phyloP scores from a whole-genome alignment of 106 monocot species.

The Hemerocallis citrina region DNA sequence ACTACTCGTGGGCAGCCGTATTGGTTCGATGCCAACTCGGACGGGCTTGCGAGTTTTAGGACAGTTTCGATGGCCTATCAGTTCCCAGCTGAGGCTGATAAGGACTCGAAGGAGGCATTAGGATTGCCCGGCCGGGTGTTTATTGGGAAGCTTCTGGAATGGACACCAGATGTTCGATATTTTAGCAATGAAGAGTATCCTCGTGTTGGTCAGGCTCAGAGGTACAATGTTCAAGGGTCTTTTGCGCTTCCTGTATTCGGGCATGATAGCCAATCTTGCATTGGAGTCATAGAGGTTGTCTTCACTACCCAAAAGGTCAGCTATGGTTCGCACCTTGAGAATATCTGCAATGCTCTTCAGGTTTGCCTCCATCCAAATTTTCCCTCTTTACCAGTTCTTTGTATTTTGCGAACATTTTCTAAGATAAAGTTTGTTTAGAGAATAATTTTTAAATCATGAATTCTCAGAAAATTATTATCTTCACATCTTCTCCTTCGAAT shows the following conservation, averaged over 20 bases:
- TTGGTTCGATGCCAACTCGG: slow-evolving; percentile 29
- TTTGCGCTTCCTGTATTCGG: slow-evolving; percentile 76
- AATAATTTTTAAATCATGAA: too few species aligned
- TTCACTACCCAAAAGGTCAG: slow-evolving; percentile 56
- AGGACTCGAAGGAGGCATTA: slow-evolving; percentile 25
- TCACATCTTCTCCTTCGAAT: too few species aligned
- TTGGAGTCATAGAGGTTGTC: slow-evolving; percentile 88
- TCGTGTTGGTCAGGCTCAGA: slow-evolving; percentile 49
- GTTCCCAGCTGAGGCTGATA: slow-evolving; percentile 65
- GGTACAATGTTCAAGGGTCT: slow-evolving; percentile 42
- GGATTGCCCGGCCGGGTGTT: slow-evolving; percentile 90
- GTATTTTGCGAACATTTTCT: too few species aligned
- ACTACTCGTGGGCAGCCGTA: slow-evolving; percentile 69
- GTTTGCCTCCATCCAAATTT: too few species aligned
- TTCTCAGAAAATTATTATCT: too few species aligned
- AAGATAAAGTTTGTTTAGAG: too few species aligned
- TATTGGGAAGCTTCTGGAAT: slow-evolving; percentile 63
- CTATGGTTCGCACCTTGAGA: slow-evolving; percentile 60
- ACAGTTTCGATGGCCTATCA: slow-evolving; percentile 40
- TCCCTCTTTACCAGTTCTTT: too few species aligned
- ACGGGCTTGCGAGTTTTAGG: slow-evolving; percentile 49
- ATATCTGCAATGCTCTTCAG: slow-evolving; percentile 82
- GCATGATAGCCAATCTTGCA: slow-evolving; percentile 27
- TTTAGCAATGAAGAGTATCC: slow-evolving; percentile 63
- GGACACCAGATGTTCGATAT: slow-evolving; percentile 86